Evolutionary conservation across 2,329 filamentous ascomycete species (phyloP), one percentile per base, ranked within the genome.

Genomic region (Meredithiella fracta): DNA sequence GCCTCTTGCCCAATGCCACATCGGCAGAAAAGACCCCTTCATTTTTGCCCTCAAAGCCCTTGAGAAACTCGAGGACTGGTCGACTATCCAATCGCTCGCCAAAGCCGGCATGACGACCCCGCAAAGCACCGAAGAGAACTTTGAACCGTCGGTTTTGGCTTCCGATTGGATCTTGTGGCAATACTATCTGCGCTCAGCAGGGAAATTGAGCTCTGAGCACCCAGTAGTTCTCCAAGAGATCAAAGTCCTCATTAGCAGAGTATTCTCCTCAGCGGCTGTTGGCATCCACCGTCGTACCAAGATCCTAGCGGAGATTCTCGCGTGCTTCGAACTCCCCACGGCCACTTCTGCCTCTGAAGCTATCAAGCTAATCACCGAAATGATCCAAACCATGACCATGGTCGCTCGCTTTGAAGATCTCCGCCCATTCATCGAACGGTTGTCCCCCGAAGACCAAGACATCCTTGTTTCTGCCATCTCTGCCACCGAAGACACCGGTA

Each of bases 1-100:
- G 0, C 73, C 73, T 0, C 61, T 72, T 2, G 62, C 63, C 20
- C 72, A 76, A 60, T 70, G 77, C 47, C 66, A 64, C 17, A 63
- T 68, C 20, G 73, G 73, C 2, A 70, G 70, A 51, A 77, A 76
- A 59, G 69, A 75, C 58, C 61, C 74, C 0, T 65, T 76, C 11
- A 62, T 69, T n/a, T 68, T 72, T n/a, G 64, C 67, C 0, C 62
- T 74, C 3, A 58, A 63, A 3, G 67, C 65, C 8, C 66, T 73
- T 8, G 66, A 69, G n/a, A 60, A 62, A 1, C 65, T 67, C 4
- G 63, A 64, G 7, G 65, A 72, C 23, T 77, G 73, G 71, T 63
- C 66, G 3, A 62, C 62, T 0, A 65, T 74, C 3, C 76, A 71
- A 57, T 60, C 67, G 4, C 61, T 76, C 1, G 76, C 73, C 60